phyloP scores from a whole-genome alignment of 225 moss, liverwort and hornwort species.

The Bryum argenteum region DNA sequence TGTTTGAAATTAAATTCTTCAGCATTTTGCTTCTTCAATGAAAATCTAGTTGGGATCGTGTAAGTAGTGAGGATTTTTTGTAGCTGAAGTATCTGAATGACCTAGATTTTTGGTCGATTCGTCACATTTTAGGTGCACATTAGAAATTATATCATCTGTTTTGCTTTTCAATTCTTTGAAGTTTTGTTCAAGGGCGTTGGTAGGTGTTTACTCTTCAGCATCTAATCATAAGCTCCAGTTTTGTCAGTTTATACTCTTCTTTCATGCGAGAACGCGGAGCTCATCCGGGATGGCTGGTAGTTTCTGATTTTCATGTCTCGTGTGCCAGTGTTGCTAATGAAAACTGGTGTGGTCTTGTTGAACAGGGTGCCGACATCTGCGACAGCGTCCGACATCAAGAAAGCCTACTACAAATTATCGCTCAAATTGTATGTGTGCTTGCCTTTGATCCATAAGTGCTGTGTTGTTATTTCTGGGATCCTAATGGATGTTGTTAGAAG shows the following conservation, averaged over 20 bases:
- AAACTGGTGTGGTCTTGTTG: conserved; percentile 14
- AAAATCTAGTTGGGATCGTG: not conserved
- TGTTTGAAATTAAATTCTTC: not conserved
- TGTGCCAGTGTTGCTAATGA: not conserved
- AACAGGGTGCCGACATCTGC: conserved; percentile 82
- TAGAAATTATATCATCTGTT: not conserved
- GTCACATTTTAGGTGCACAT: not conserved
- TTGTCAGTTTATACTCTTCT: not conserved
- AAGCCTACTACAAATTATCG: conserved; percentile 92
- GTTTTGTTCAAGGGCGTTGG: not conserved
- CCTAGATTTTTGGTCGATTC: not conserved
- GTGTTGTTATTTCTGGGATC: not conserved
- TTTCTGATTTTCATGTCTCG: not conserved
- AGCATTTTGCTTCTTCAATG: not conserved
- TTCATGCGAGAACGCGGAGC: too few species aligned
- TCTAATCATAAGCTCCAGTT: not conserved
- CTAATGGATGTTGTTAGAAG: not conserved
- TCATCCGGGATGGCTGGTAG: not conserved
- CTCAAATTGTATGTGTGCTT: conserved; percentile 77
- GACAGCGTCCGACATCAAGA: conserved; percentile 89
- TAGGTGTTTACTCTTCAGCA: not conserved
- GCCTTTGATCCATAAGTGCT: conserved; percentile 11
- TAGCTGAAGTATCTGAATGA: too few species aligned
- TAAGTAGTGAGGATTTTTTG: too few species aligned
- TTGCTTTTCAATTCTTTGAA: not conserved